These are phyloP conservation scores for Candida quercuum DNA, from an alignment of 805 yeast species.

Conservation along the genomic window DNA sequence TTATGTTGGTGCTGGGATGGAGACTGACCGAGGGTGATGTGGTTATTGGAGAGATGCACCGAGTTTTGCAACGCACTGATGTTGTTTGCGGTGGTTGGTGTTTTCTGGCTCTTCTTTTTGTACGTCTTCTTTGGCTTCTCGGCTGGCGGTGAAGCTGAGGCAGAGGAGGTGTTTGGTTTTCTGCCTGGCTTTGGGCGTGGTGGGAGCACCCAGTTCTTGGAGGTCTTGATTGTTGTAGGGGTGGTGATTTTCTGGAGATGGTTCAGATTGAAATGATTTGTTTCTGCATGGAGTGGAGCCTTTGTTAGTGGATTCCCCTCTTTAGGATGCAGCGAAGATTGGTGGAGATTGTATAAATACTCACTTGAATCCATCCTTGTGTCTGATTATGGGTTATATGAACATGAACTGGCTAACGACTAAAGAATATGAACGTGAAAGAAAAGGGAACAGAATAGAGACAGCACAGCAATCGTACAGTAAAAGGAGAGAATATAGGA, in stretches of 20 bases:
- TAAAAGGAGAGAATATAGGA: no score
- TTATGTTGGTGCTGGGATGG: not conserved
- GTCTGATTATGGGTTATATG: not conserved
- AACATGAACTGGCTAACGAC: not conserved
- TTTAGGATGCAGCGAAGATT: not conserved
- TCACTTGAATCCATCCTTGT: constrained; percentile 1
- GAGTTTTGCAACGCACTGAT: not conserved
- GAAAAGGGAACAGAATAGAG: not conserved
- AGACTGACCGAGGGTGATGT: not conserved
- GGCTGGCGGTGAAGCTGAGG: not conserved
- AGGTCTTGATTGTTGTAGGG: constrained; percentile 42
- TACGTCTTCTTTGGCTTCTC: constrained; percentile 4
- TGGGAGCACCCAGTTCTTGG: constrained; percentile 79
- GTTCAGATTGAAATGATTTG: constrained; percentile 13
- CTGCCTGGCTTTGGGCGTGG: constrained; percentile 78
- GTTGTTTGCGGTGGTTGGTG: not conserved
- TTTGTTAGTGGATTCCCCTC: not conserved
- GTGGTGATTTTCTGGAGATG: constrained; percentile 11
- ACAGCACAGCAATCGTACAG: not conserved
- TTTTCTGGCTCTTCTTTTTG: constrained; percentile 3
- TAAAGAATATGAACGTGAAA: no score
- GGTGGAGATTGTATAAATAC: not conserved
- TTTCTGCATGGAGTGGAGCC: constrained; percentile 1
- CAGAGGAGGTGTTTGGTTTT: constrained; percentile 43
- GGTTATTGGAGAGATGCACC: no score